phyloP scores from a whole-genome alignment of 768 basidiomycete genomes.

The Mycena amicta region DNA sequence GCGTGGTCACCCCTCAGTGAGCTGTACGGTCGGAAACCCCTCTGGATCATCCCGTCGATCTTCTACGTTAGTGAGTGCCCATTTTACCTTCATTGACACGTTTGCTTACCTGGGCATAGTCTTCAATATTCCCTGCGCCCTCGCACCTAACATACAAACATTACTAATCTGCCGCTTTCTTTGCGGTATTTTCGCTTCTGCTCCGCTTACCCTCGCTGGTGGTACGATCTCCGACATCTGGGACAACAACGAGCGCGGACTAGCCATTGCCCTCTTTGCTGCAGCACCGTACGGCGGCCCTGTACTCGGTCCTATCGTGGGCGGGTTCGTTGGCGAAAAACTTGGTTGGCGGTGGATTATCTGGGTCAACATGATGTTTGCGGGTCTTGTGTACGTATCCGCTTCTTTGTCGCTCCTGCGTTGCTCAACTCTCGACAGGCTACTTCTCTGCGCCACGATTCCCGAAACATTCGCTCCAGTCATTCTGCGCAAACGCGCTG shows the following conservation, averaged over 20 bases:
- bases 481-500: conserved; percentile 42
- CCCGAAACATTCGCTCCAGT: conserved; percentile 53
- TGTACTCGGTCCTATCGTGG: conserved; percentile 48
- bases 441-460: conserved; percentile 25
- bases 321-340: conserved; percentile 45
- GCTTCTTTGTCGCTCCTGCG: background rate
- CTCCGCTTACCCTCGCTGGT: conserved; percentile 42
- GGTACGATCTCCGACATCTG: conserved; percentile 42
- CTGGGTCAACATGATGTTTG: conserved; percentile 45
- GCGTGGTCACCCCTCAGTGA: conserved; percentile 36
- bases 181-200: conserved; percentile 42
- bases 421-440: background rate
- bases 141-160: conserved; percentile 36
- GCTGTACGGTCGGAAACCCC: conserved; percentile 38
- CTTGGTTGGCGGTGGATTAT: conserved; percentile 42
- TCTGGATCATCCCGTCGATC: conserved; percentile 41
- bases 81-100: background rate
- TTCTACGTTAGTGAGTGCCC: conserved; percentile 37
- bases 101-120: conserved; percentile 7
- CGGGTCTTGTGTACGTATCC: conserved; percentile 32
- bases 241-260: conserved; percentile 42
- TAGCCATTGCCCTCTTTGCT: conserved; percentile 43
- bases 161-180: conserved; percentile 39
- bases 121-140: conserved; percentile 35
- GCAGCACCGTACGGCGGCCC: conserved; percentile 40